Evolutionary conservation across 2,329 filamentous ascomycete species (phyloP).

Genomic region (Coniochaeta sp.): DNA sequence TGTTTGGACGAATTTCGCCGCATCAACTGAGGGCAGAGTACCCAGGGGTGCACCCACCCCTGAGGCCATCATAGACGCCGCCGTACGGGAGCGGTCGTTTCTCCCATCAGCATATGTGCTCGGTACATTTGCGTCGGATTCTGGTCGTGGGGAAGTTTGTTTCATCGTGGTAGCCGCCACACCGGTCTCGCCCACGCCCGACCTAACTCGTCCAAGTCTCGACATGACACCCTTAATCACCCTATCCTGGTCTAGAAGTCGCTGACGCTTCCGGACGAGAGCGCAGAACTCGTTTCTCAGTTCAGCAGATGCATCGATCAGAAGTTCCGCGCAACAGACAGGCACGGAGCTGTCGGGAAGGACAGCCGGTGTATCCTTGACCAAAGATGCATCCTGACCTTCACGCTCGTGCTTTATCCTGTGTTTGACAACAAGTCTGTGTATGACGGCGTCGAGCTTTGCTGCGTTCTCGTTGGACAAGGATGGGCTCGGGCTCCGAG

Average conservation of each 20-base stretch:
- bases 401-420: constrained; percentile 36
- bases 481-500: constrained; percentile 23
- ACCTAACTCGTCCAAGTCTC: constrained; percentile 1
- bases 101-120: background rate
- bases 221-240: constrained; percentile 39
- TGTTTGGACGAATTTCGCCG: constrained; percentile 12
- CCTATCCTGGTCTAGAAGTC: constrained; percentile 31
- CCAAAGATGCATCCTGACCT: constrained; percentile 11
- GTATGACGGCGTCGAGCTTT: constrained; percentile 31
- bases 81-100: background rate
- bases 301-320: constrained; percentile 37
- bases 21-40: background rate
- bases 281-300: constrained; percentile 43
- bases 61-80: background rate
- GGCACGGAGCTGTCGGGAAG: constrained; percentile 22
- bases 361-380: constrained; percentile 11
- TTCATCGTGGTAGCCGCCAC: background rate
- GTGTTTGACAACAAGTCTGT: constrained; percentile 37
- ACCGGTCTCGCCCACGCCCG: background rate
- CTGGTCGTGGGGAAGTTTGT: background rate
- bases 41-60: background rate
- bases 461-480: constrained; percentile 26
- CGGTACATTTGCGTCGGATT: background rate
- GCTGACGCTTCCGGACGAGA: constrained; percentile 32
- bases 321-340: constrained; percentile 42